Evolutionary conservation across 257 asterid species (phyloP), one percentile per base, ranked within the genome.

Genomic region (Nicotiana otophora): DNA sequence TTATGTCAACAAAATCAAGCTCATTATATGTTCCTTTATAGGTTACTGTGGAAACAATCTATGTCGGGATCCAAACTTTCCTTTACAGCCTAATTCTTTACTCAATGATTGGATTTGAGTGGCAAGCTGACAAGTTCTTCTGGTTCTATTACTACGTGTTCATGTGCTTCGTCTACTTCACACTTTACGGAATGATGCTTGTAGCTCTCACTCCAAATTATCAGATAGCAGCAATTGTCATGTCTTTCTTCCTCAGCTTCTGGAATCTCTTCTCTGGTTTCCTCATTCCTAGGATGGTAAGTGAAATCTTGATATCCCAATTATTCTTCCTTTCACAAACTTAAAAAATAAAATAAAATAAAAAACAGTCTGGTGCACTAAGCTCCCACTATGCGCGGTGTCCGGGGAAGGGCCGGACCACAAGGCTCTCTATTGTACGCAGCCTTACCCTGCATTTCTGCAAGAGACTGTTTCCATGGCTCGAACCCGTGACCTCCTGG

Each of bases 201-300:
- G 93, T 90, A 10, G 95, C 95, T 57, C 91, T 91, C 68, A 91
- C 95, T n/a, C 95, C 95, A 70, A 90, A 90, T 83, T 91, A 89
- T 85, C 95, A 89, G 55, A 88, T 91, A 55, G 93, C 93, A 39
- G 95, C 95, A 42, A 88, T 91, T 80, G 84, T 91, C 78, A 88
- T 91, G 93, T 91, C 95, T 5, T 91, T 90, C 83, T 91, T 91
- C 92, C 92, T 91, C 86, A 91, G 93, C 84, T 89, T 91, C 78
- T 91, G 95, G 95, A 91, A 91, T 78, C 92, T 91, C 84, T 91
- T 91, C 88, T 89, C 93, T 15, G 95, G 95, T 82, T 91, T 91
- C 87, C 95, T 91, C 88, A 89, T 91, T 83, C 90, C 93, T 7
- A 86, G 95, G 82, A 91, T 85, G 93, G 95, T 91, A 87, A 87